These are phyloP conservation scores for Rhodotorula sphaerocarpa DNA, from an alignment of 768 basidiomycete species.

Conservation along the genomic window DNA sequence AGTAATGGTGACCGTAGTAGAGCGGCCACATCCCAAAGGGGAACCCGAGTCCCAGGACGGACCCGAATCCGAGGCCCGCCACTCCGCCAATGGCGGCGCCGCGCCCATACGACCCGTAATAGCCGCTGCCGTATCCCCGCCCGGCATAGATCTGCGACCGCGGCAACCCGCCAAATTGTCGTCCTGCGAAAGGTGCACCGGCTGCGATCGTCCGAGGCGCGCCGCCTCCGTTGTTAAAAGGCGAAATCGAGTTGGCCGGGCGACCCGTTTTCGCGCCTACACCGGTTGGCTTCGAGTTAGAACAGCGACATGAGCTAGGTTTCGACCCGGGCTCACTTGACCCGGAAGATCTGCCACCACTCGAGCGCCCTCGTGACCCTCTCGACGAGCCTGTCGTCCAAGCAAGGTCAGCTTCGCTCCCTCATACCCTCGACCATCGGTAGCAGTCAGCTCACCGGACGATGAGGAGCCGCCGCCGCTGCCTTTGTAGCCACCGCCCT, in stretches of 20 bases:
- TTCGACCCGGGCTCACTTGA: too few species aligned
- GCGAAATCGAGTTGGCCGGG: neutral
- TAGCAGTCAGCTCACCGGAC: neutral
- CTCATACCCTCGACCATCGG: too few species aligned
- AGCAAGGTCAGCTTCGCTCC: too few species aligned
- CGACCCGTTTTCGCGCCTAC: neutral
- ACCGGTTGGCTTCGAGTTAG: neutral
- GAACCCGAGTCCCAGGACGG: slow-evolving; percentile 1
- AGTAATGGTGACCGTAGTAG: slow-evolving; percentile 13
- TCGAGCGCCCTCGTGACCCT: neutral
- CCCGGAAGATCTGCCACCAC: too few species aligned
- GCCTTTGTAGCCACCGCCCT: neutral
- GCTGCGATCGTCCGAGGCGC: neutral
- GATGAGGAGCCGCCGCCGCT: neutral
- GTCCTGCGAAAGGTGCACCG: neutral
- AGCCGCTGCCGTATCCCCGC: slow-evolving; percentile 6
- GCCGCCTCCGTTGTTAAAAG: neutral
- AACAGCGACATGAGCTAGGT: neutral
- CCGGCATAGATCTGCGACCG: neutral
- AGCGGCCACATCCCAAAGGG: slow-evolving; percentile 7
- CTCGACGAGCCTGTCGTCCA: neutral
- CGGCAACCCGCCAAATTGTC: neutral
- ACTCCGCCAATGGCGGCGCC: neutral
- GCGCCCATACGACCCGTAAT: neutral
- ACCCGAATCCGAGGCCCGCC: neutral